Evolutionary conservation across 1,284 basidiomycete genomes (phyloP), one percentile per base, ranked within the genome.

Genomic region (Rhodotorula glutinis): DNA sequence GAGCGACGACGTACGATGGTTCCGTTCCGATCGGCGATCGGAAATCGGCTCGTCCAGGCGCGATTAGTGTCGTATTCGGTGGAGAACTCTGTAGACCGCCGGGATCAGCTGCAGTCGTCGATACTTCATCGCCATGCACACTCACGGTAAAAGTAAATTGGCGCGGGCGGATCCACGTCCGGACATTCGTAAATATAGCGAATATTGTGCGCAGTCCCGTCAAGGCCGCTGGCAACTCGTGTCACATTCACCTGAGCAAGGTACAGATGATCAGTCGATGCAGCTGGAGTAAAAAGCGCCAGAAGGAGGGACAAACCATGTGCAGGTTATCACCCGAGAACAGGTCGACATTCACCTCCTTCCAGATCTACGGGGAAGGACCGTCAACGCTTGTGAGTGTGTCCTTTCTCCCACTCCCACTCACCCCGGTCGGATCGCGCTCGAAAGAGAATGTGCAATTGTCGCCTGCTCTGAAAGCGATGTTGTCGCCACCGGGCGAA

Each of bases 81-180:
- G 49, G 49, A 29, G 51, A 71, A 69, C 51, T 71, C 62, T 63
- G 46, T 3, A 14, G 9, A 9, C 19, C 4, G 38, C 10, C 0
- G 7, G 21, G 1, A 21, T 38, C 25, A 2, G 27, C 60, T 19
- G 52, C 46, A 27, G 4, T 27, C 23, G 4, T 2, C 5, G 21
- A 2, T 27, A 10, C 3, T 23, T 23, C 17, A 23, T 38, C 76
- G 8, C 72, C 73, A 1, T 82, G 78, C 83, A 78, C 21, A 83
- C 82, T 81, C 87, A 90, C 76, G 87, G 78, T 88, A 90, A 81
- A 91, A 91, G 80, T 90, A 91, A 72, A 91, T 86, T 38, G 85
- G 78, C 3, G 89, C 82, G 77, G 88, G 82, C 47, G 86, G 85
- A n/a, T 80, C 80, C 29, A 92, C 89, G 82, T 87, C 75, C 13